phyloP scores from a whole-genome alignment of 768 basidiomycete genomes.

The Porphyrellus cyaneotinctus region DNA sequence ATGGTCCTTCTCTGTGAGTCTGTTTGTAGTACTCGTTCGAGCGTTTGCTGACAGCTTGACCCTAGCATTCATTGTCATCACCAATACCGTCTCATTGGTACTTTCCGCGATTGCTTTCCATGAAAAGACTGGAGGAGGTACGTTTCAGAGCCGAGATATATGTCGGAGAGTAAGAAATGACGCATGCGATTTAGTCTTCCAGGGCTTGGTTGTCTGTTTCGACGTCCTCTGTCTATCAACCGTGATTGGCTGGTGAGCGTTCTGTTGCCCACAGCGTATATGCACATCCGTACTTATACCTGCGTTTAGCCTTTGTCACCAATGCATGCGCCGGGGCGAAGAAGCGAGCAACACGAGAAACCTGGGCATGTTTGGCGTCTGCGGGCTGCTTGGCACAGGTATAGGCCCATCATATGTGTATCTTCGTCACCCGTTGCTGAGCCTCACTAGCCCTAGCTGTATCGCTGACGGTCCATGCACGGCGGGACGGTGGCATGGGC shows the following conservation, averaged over 20 bases:
- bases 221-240: constrained; percentile 8
- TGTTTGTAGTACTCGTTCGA: background rate
- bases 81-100: constrained; percentile 10
- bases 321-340: constrained; percentile 6
- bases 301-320: constrained; percentile 14
- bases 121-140: constrained; percentile 23
- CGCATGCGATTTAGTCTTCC: constrained; percentile 15
- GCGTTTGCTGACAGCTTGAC: background rate
- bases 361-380: constrained; percentile 18
- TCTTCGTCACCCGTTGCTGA: background rate
- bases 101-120: constrained; percentile 18
- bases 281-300: background rate
- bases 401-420: background rate
- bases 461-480: constrained; percentile 29
- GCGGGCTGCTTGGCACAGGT: constrained; percentile 20
- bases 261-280: background rate
- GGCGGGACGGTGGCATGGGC: constrained; percentile 9
- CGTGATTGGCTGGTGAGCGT: constrained; percentile 20
- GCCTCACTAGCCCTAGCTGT: constrained; percentile 13
- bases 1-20: constrained; percentile 18
- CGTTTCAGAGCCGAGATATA: background rate
- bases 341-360: constrained; percentile 25
- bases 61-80: constrained; percentile 17
- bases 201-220: constrained; percentile 15
- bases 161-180: background rate